Percentiles rank a stretch among this genome's conserved stretches.
These are phyloP conservation scores for Chlorella variabilis DNA, from an alignment of 163 green algal genomes.

Conservation along the genomic window DNA sequence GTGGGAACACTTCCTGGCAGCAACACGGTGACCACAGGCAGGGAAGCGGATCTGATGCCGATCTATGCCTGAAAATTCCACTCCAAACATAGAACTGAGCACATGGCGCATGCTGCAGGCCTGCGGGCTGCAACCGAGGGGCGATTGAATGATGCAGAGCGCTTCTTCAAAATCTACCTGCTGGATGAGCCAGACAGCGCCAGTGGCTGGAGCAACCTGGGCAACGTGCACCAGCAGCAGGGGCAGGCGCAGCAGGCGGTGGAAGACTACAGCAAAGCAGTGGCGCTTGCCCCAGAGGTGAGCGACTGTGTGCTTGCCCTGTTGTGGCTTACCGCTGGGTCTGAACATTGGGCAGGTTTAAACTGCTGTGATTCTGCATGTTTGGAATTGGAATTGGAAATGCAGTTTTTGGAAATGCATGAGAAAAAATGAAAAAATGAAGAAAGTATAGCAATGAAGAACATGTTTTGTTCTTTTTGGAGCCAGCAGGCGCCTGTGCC, in stretches of 20 bases:
- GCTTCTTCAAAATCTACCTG: constrained; percentile 56
- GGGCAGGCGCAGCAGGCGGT: constrained; percentile 36
- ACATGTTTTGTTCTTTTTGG: no score
- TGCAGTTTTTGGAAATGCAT: no score
- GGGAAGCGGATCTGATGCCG: no score
- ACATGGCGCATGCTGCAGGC: constrained; percentile 26
- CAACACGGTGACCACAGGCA: no score
- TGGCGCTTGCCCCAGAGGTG: constrained; percentile 50
- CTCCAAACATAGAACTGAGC: no score
- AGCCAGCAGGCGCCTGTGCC: constrained; percentile 57
- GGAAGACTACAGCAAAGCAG: constrained; percentile 49
- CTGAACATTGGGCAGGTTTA: no score
- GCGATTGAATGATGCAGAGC: constrained; percentile 49
- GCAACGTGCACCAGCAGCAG: constrained; percentile 59
- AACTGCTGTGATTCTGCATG: not conserved
- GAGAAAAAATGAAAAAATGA: no score
- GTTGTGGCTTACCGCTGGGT: no score
- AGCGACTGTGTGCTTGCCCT: not conserved
- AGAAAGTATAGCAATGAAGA: no score
- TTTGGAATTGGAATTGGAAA: no score
- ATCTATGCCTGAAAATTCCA: no score
- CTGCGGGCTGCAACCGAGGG: constrained; percentile 48
- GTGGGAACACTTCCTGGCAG: not conserved
- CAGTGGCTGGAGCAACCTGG: constrained; percentile 53
- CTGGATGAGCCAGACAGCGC: constrained; percentile 45